Base-by-base conservation (phyloP, 257 asterid genomes). In the Rhazya stricta region DNA sequence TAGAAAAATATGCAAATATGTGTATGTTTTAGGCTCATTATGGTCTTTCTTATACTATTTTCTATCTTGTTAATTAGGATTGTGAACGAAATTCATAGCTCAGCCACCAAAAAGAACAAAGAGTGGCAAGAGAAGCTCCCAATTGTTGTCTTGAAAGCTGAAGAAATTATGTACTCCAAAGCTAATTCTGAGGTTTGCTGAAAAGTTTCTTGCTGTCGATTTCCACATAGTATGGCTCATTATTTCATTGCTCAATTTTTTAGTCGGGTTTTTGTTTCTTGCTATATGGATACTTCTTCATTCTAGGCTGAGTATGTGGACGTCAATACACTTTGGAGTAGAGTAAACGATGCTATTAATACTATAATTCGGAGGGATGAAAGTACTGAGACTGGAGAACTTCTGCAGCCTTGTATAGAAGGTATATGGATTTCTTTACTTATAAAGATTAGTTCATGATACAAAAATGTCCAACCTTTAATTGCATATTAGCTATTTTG, bases 91-190 rank as follows among this genome's bases (percentile, higher is more conserved):
- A 85, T 84, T 77, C 98, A 94, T 74, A 76, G 87, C 60, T 74
- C 88, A 42, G 81, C 83, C 29, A 94, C 94, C 25, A 91, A 85
- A 73, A 91, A 94, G 89, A 94, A 94, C 87, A 91, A 81, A 75
- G 96, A 91, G 79, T 94, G 97, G 97, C 97, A 88, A 78, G 97
- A 91, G 78, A 94, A 90, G 81, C 96, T 91, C 45, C 98, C 98
- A 74, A 81, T 90, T 85, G 98, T 94, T 71, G 98, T 90, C 45
- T 73, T 94, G 75, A 91, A 85, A 86, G 96, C 94, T 80, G 98
- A 94, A 79, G 96, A 94, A 84, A 94, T 94, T 73, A 83, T 94
- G 89, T 94, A 94, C 77, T 94, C 94, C 74, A 94, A 94, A 80
- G 98, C 98, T 78, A 91, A 88, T 85, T 89, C 97, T 74, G 93